Percentiles rank a stretch among this genome's conserved stretches.
Evolutionary conservation across 2,329 filamentous ascomycete species (phyloP).

Genomic region (Cladorrhinum sp.): DNA sequence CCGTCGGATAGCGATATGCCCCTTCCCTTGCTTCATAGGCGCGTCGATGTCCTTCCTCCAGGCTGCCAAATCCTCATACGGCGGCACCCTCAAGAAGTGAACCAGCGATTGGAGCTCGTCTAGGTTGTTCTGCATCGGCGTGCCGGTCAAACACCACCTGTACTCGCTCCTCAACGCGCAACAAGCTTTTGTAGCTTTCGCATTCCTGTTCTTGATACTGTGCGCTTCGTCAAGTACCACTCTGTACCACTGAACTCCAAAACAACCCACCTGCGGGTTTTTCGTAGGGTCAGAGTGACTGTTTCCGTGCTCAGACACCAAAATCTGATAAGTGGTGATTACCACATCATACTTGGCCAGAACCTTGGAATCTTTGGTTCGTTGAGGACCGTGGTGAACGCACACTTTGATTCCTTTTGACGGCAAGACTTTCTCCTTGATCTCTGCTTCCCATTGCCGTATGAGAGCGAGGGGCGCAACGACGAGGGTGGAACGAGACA

Average conservation of each 20-base stretch:
- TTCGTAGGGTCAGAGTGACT: conserved; percentile 51
- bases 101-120: conserved; percentile 94
- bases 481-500: conserved; percentile 80
- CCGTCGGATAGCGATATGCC: conserved; percentile 82
- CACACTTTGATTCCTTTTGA: conserved; percentile 73
- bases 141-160: conserved; percentile 93
- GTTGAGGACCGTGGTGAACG: conserved; percentile 84
- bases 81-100: conserved; percentile 86
- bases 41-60: conserved; percentile 91
- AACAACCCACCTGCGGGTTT: conserved; percentile 73
- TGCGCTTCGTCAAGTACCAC: conserved; percentile 95
- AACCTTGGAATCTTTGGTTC: conserved; percentile 74
- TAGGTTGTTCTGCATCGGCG: conserved; percentile 96
- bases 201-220: conserved; percentile 96
- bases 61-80: conserved; percentile 77
- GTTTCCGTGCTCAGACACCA: conserved; percentile 81
- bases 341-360: conserved; percentile 88
- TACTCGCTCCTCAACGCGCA: conserved; percentile 83
- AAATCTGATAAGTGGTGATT: conserved; percentile 93
- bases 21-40: conserved; percentile 86
- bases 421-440: conserved; percentile 73
- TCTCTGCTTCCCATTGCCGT: conserved; percentile 94
- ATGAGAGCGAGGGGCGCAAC: conserved; percentile 92
- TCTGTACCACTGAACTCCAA: conserved; percentile 91
- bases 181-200: conserved; percentile 90